Conservation (phyloP, 352 stramenopile genomes). For the Phytophthora podocarpi region DNA sequence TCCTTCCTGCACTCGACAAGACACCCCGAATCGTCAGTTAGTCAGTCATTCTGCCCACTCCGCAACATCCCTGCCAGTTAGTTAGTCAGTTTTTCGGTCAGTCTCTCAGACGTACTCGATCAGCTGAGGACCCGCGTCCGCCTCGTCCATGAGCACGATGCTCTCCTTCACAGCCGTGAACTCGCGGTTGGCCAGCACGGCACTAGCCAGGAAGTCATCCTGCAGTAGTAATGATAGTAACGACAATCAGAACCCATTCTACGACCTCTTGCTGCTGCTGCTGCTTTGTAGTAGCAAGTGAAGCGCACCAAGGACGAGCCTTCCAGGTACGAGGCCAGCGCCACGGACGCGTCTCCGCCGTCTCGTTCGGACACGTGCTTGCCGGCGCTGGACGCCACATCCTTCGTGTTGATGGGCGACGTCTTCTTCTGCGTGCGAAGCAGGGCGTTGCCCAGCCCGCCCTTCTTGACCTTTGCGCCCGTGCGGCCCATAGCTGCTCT, state of each 20-base stretch:
- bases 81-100: not conserved
- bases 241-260: not conserved
- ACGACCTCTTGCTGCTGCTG: not conserved
- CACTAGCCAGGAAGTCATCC: conserved; percentile 94
- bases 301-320: conserved; percentile 72
- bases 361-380: conserved; percentile 86
- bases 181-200: conserved; percentile 90
- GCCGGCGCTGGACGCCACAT: conserved; percentile 82
- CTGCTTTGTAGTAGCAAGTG: not conserved
- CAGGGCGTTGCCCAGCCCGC: conserved; percentile 74
- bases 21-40: no score
- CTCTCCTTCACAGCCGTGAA: conserved; percentile 92
- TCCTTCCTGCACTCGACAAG: conserved; percentile 41
- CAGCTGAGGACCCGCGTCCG: conserved; percentile 56
- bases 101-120: conserved; percentile 56
- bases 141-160: conserved; percentile 80
- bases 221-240: conserved; percentile 25
- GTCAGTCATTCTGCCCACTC: not conserved
- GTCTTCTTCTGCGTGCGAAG: conserved; percentile 79
- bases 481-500: conserved; percentile 88
- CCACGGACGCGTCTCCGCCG: conserved; percentile 79
- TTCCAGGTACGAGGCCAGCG: conserved; percentile 86
- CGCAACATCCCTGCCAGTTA: not conserved
- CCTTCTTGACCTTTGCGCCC: conserved; percentile 75
- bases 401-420: conserved; percentile 65